Conservation (phyloP, 148 eudicot genomes). For the Rhododendron ovatum region DNA sequence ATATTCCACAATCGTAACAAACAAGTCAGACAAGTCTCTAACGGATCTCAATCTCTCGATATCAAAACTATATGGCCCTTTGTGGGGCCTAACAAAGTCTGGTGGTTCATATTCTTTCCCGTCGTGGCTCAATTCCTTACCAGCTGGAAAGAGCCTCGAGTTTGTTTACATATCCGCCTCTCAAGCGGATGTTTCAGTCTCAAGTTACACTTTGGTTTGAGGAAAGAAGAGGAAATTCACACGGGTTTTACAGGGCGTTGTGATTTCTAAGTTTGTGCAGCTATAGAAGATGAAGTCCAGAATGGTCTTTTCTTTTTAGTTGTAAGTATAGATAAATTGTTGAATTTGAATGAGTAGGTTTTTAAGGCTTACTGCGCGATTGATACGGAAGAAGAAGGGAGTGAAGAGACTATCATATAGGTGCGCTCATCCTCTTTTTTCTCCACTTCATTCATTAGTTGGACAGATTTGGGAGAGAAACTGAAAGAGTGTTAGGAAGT, state of each 20-base stretch:
- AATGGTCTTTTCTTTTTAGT: constrained; percentile 6
- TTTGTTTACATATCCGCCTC: constrained; percentile 74
- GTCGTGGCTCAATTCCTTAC: constrained; percentile 58
- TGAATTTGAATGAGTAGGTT: constrained; percentile 27
- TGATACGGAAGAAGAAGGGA: constrained; percentile 65
- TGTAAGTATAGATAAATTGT: constrained; percentile 20
- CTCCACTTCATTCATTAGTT: constrained; percentile 49
- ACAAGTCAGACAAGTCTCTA: constrained; percentile 66
- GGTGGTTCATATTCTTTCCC: constrained; percentile 65
- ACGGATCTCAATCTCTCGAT: constrained; percentile 58
- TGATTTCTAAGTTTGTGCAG: constrained; percentile 56
- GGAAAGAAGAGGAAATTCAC: not conserved
- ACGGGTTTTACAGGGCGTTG: constrained; percentile 9
- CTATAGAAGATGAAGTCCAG: constrained; percentile 29
- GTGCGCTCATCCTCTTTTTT: constrained; percentile 98
- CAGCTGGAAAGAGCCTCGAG: constrained; percentile 76
- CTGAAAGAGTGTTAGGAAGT: constrained; percentile 17
- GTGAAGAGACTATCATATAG: constrained; percentile 68
- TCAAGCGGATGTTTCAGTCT: constrained; percentile 57
- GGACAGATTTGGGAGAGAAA: constrained; percentile 13
- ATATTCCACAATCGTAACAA: constrained; percentile 67
- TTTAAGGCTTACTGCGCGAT: not conserved
- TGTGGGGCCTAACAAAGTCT: constrained; percentile 74
- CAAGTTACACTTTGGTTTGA: constrained; percentile 64
- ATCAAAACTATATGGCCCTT: constrained; percentile 72